Percentiles rank a stretch among this genome's conserved stretches.
phyloP scores from a whole-genome alignment of 75 land plant species.

The Sequoia sempervirens region DNA sequence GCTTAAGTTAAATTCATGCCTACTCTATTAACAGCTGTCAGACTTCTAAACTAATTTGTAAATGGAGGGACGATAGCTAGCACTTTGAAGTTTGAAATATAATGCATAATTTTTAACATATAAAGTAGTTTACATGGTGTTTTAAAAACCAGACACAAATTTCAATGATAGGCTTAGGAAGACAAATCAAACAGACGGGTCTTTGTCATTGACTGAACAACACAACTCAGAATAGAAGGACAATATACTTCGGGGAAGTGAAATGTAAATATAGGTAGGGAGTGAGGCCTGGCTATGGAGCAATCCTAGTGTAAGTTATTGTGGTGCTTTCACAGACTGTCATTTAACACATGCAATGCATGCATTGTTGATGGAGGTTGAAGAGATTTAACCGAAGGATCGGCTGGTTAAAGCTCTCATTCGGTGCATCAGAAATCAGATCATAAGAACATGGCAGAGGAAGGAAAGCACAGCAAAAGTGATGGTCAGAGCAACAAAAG shows the following conservation, averaged over 20 bases:
- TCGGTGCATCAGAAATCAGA: neutral
- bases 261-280: neutral
- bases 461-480: neutral
- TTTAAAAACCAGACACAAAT: neutral
- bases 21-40: neutral
- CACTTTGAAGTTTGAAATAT: neutral
- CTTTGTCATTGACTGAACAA: constrained; percentile 1
- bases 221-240: neutral
- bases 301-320: neutral
- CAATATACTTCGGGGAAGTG: neutral
- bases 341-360: neutral
- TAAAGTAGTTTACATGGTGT: neutral
- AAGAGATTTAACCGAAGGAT: neutral
- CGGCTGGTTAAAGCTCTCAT: neutral
- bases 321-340: neutral
- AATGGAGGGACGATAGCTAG: neutral
- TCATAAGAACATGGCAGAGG: neutral
- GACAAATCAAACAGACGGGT: neutral
- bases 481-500: neutral
- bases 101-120: neutral
- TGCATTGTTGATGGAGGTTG: neutral
- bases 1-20: neutral
- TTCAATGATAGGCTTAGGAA: neutral
- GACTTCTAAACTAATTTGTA: no score
- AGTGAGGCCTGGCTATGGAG: neutral